Base-by-base conservation (phyloP, 352 stramenopile species). In the Globisporangium cylindrosporum region DNA sequence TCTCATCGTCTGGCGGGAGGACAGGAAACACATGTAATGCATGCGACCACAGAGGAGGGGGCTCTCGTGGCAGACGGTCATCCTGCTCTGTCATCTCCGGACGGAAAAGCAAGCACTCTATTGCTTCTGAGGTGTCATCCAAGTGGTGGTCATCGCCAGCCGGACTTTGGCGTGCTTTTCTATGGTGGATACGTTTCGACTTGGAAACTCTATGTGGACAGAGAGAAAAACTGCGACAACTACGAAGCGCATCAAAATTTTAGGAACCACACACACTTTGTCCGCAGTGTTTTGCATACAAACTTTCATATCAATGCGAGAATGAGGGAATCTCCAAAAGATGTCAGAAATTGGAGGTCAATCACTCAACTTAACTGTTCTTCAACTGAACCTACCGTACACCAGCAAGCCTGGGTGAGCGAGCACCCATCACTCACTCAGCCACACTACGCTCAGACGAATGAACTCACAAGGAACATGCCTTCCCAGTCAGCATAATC, bases 341-440 rank as follows among this genome's bases (percentile, higher is more conserved):
- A 15, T 60, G 55, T 61, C 55, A 61, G 29, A 51, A 51, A 24
- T 22, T 10, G 43, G 43, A 51, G n/a, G 54, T 6, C n/a, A 55
- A 55, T 55, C 20, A 29, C 2, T 56, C 32, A n/a, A 4, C 7
- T 32, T 49, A 14, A 49, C 56, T 62, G 56, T 62, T 62, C 56
- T 61, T 61, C 56, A 61, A 61, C 56, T 48, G 56, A 29, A 61
- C 32, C 56, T 27, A 34, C 24, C 12, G 20, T 34, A 57, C 51
- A n/a, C 22, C 18, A 51, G 43, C 41, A 20, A 49, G 15, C 5
- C 3, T 49, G 38, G 5, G 38, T 49, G 41, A n/a, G 15, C 41
- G n/a, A 32, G 29, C 43, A 51, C 43, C 43, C 43, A 51, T 51
- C 18, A 51, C 43, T 51, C 43, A 51, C 29, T 32, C 15, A 22